Conservation (phyloP, 2,329 filamentous ascomycete species). For the Fusarium mangiferae region DNA sequence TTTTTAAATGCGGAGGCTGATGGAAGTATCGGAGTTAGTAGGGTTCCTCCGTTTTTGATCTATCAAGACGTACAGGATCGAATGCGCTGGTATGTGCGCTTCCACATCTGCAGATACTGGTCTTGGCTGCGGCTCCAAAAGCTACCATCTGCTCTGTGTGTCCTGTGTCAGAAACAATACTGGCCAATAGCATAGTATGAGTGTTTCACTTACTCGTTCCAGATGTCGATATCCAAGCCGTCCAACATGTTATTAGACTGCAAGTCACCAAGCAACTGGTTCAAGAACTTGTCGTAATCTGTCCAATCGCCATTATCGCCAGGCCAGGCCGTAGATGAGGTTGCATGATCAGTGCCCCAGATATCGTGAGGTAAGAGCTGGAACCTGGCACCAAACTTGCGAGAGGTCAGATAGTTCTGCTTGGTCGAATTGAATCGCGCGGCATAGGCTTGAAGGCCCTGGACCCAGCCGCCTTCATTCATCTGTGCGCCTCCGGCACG, state of each 20-base stretch:
- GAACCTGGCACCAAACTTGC: not conserved
- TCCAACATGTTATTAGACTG: not conserved
- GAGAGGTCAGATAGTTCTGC: not conserved
- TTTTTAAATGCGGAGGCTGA: not conserved
- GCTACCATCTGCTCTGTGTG: not conserved
- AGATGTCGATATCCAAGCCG: not conserved
- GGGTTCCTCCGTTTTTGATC: fast-evolving
- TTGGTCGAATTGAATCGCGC: not conserved
- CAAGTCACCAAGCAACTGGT: not conserved
- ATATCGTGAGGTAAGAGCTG: not conserved
- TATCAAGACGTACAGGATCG: not conserved
- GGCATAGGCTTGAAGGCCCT: not conserved
- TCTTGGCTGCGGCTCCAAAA: not conserved
- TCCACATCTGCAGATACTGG: not conserved
- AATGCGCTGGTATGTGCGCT: not conserved
- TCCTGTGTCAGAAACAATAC: not conserved
- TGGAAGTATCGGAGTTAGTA: not conserved
- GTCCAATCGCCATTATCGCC: constrained; percentile 6
- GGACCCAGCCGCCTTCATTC: not conserved
- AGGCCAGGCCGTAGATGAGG: not conserved
- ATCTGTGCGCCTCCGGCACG: constrained; percentile 9
- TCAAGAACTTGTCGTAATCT: not conserved
- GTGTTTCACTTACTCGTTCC: not conserved
- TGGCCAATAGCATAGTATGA: fast-evolving
- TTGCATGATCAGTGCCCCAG: constrained; percentile 2